These are phyloP conservation scores for Trichaptum fuscoviolaceum DNA, from an alignment of 768 basidiomycete species.

Conservation along the genomic window DNA sequence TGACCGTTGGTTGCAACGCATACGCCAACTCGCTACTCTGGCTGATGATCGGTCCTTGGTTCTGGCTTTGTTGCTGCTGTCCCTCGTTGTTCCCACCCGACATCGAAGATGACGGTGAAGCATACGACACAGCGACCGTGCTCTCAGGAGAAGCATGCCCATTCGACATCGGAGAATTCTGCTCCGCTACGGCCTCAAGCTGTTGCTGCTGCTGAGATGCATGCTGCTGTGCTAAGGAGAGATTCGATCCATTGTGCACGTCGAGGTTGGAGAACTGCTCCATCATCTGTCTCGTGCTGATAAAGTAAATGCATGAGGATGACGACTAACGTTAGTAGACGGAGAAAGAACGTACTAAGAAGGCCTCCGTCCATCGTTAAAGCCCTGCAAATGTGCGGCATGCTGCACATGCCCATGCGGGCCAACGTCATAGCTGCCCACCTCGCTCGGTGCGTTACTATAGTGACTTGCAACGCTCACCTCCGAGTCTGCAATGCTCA, in stretches of 20 bases:
- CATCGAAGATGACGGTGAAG: constrained; percentile 2
- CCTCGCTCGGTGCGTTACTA: neutral
- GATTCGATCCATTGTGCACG: constrained; percentile 1
- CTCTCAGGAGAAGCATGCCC: neutral
- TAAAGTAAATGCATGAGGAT: neutral
- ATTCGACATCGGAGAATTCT: neutral
- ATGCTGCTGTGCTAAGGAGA: neutral
- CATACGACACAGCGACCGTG: neutral
- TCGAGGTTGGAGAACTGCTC: neutral
- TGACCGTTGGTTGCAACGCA: constrained; percentile 2
- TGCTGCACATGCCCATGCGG: neutral
- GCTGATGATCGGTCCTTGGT: neutral
- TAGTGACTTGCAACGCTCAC: neutral
- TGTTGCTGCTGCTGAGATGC: neutral
- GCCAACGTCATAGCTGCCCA: neutral
- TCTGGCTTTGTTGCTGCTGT: neutral
- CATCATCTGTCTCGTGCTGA: constrained; percentile 1
- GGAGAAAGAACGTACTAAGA: neutral
- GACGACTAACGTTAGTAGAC: neutral
- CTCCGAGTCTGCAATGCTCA: neutral
- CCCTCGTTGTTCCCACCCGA: neutral
- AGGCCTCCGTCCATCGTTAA: neutral
- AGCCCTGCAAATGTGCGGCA: neutral
- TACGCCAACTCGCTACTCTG: neutral
- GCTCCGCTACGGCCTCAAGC: neutral